Base-by-base conservation (phyloP, 768 basidiomycete genomes). In the Leccinum ochraceum region DNA sequence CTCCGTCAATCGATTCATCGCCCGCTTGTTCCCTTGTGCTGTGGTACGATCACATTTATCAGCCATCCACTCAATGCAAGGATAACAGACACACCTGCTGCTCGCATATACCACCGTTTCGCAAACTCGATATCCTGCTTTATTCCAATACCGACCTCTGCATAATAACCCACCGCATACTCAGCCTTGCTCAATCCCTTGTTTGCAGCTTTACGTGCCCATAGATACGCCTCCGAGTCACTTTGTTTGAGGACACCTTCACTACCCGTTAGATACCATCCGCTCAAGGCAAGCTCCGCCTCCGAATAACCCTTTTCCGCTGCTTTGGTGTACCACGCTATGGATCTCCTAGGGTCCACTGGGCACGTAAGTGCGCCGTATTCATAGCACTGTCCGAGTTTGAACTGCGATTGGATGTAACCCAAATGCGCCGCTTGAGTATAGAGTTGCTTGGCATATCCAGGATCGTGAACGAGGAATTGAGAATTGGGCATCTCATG, bases 11-110 rank as follows among this genome's bases (percentile, higher is more conserved):
- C 96, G 86, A 64, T 86, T 90, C 95, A 97, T 98, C 6, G 96
- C 96, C 39, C 95, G 88, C 75, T 94, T 95, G 77, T 98, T 96
- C n/a, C 93, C 92, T 84, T 98, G 96, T 4, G 94, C 95, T 97
- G 67, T 2, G 54, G 39, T 54, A 3, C 20, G 1, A 10, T 65
- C 56, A 48, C 54, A 5, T n/a, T 2, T 20, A 8, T 66, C 58
- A 59, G 46, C 32, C 50, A 36, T 16, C 30, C 17, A 34, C 46
- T 44, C n/a, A 46, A 32, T 9, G 37, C 30, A 54, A 46, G 1
- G 39, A 48, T 58, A 20, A 57, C 7, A 32, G 48, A 79, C 90
- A 53, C 69, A 98, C 96, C 95, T 67, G 97, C 97, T 37, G 97
- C 95, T 48, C 97, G 86, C 94, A 98, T 97, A 75, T 99, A 99